These are phyloP conservation scores for Dichotomopilus funicola DNA, from an alignment of 2,329 filamentous ascomycete species.

Conservation along the genomic window DNA sequence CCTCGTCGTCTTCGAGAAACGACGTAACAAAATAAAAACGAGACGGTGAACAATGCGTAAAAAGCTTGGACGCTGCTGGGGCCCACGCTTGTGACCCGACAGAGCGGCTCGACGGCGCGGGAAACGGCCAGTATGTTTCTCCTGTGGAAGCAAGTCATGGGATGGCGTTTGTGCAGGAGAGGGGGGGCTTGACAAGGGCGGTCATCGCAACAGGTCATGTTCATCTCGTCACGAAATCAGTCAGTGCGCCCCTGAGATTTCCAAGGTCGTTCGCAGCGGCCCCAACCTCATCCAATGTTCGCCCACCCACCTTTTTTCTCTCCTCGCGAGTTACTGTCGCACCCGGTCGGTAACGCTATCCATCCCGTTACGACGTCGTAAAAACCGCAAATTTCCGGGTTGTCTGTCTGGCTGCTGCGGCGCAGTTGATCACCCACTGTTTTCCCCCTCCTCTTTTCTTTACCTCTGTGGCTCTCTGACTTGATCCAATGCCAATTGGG, in stretches of 20 bases:
- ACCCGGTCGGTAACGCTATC: background rate
- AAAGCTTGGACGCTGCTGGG: background rate
- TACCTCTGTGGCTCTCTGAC: no score
- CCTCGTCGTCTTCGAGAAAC: no score
- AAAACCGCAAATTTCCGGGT: background rate
- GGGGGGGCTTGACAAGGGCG: no score
- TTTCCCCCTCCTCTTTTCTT: no score
- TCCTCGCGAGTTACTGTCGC: background rate
- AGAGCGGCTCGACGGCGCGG: background rate
- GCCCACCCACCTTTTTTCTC: no score
- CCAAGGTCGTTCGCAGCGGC: background rate
- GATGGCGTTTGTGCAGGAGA: background rate
- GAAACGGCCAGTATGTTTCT: background rate
- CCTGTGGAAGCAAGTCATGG: background rate
- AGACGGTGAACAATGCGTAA: background rate
- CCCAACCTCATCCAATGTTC: no score
- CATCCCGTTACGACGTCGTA: background rate
- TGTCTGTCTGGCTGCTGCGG: no score
- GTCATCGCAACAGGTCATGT: no score
- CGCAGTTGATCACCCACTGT: no score
- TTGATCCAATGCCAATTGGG: no score
- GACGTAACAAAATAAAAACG: background rate
- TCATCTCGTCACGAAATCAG: background rate
- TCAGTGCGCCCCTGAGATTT: background rate
- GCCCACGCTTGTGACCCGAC: background rate